Evolutionary conservation across 441 rosid genomes (phyloP), one percentile per base, ranked within the genome.

Genomic region (Adansonia madagascariensis): DNA sequence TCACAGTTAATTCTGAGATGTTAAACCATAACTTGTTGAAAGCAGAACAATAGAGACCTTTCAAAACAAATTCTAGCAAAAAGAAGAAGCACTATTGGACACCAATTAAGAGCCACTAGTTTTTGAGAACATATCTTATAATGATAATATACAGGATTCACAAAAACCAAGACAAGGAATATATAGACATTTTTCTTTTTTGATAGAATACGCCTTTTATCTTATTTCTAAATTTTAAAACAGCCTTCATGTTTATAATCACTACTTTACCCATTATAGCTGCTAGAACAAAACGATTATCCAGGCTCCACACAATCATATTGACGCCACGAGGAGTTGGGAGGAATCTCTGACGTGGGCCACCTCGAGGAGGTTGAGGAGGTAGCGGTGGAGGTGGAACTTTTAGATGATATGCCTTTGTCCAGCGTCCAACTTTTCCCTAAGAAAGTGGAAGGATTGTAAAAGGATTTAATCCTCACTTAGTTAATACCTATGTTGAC

Each of bases 381-480:
- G 93, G 94, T 82, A 92, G 85, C 46, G 97, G 94, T 61, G 97
- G 97, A 81, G 97, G 92, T 67, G 97, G 97, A 82, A 92, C 97
- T 86, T 90, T 92, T 82, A 92, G 81, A 84, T 92, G 97, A 85
- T 92, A 92, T 50, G 91, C 92, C 64, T 88, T 90, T 74, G 78
- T 77, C 97, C 97, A 90, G 49, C 94, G 97, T 78, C 92, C 94
- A 78, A 80, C 83, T 86, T 92, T 92, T 69, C 92, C 94, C 97
- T 92, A 46, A n/a, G 64, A 78, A 43, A 14, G 8, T 61, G 73
- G 47, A 77, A 76, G 59, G 46, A 73, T 63, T 10, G 41, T 73
- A 63, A 80, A 75, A 44, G 61, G 74, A 73, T 49, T 66, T 46
- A 79, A 17, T 71, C 63, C 67, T 75, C 50, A 76, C 43, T 63